These are phyloP conservation scores for Leptographium procerum DNA, from an alignment of 2,329 filamentous ascomycete species.

Conservation along the genomic window DNA sequence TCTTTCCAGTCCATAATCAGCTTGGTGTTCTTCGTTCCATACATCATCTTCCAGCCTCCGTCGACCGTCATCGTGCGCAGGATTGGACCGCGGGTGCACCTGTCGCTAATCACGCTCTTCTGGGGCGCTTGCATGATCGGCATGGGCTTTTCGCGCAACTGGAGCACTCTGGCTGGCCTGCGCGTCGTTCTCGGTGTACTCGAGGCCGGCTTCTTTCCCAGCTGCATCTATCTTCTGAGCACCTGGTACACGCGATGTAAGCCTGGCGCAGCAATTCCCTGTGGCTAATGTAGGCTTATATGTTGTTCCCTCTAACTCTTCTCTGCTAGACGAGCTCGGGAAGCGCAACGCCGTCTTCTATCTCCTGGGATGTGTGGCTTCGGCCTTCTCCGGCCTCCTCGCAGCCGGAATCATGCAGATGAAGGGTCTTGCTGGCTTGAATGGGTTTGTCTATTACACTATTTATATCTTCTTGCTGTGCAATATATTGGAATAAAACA, in stretches of 20 bases:
- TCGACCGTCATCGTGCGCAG: constrained; percentile 58
- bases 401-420: constrained; percentile 61
- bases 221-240: constrained; percentile 59
- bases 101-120: constrained; percentile 40
- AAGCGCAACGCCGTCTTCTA: constrained; percentile 61
- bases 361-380: constrained; percentile 53
- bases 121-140: constrained; percentile 55
- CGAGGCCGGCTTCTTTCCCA: constrained; percentile 62
- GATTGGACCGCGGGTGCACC: constrained; percentile 48
- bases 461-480: neutral
- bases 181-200: constrained; percentile 50
- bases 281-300: neutral
- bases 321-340: constrained; percentile 47
- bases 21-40: constrained; percentile 64
- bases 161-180: constrained; percentile 39
- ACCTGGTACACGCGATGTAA: constrained; percentile 61
- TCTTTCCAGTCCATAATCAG: constrained; percentile 48
- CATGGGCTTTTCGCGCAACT: constrained; percentile 50
- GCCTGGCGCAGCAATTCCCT: constrained; percentile 9
- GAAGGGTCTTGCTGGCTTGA: constrained; percentile 38
- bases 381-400: constrained; percentile 56
- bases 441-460: constrained; percentile 4
- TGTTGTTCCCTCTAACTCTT: neutral
- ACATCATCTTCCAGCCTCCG: constrained; percentile 59
- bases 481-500: neutral